phyloP scores from a whole-genome alignment of 805 yeast species.

The Yarrowia keelungensis region DNA sequence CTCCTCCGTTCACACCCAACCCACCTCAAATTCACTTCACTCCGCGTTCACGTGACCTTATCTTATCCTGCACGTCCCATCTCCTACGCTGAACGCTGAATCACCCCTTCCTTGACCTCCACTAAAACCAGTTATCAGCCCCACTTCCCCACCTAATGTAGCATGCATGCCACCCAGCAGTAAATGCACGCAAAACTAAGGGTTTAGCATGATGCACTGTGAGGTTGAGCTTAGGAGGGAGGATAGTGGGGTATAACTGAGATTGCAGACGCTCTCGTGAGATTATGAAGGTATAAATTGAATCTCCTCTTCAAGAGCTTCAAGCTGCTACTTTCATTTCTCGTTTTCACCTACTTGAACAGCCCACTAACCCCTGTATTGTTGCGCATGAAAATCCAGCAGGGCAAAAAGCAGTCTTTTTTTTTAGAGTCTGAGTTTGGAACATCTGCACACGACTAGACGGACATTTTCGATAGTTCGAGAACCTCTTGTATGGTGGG shows the following conservation, averaged over 20 bases:
- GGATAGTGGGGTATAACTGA: neutral
- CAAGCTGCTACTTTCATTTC: neutral
- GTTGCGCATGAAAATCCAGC: neutral
- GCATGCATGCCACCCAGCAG: slow-evolving; percentile 11
- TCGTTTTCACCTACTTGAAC: neutral
- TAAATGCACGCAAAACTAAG: slow-evolving; percentile 5
- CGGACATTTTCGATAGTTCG: neutral
- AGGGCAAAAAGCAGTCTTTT: neutral
- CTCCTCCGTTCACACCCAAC: too few species aligned
- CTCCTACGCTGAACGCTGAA: too few species aligned
- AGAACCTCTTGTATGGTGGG: neutral
- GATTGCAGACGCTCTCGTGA: too few species aligned
- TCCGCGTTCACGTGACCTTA: neutral
- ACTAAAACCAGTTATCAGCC: slow-evolving; percentile 4
- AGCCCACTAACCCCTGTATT: neutral
- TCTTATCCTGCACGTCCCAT: neutral
- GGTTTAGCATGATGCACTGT: slow-evolving; percentile 16
- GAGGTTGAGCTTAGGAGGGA: neutral
- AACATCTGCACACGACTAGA: slow-evolving; percentile 18
- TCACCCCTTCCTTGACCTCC: slow-evolving; percentile 8
- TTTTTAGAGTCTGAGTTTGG: slow-evolving; percentile 16
- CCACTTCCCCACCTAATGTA: slow-evolving; percentile 31
- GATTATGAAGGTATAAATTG: too few species aligned
- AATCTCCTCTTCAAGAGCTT: too few species aligned
- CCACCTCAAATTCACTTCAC: neutral